Evolutionary conservation across 768 basidiomycete species (phyloP), one percentile per base, ranked within the genome.

Genomic region (Mycena maculata): DNA sequence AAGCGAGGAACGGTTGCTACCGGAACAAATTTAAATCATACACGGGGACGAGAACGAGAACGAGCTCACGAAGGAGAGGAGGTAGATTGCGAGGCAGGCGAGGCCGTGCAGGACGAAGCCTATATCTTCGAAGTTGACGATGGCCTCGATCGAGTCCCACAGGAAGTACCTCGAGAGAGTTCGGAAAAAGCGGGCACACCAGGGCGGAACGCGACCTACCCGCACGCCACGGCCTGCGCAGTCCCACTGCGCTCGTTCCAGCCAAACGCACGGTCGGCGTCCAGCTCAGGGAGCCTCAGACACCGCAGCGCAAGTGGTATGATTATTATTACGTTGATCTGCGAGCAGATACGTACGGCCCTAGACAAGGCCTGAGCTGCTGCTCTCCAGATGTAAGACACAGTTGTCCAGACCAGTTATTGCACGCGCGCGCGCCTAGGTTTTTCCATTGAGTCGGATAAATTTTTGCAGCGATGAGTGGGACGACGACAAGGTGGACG

Each of bases 91-190:
- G 7, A 90, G 80, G 74, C 93, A 96, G 1, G 86, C 83, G 3
- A 89, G 64, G 30, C 87, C 95, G 73, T 97, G 95, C 18, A 90
- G 69, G 1, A 95, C 87, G 70, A 95, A 95, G 10, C 92, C 94
- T 5, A 88, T 54, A 62, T 92, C 90, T 53, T 85, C 83, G 71
- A 86, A 92, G 76, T 93, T 89, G 56, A 91, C 58, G 25, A 90
- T 77, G 9, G 89, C 86, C 76, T 94, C 92, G 28, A 93, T 63
- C 0, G 85, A 84, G 73, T 97, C 95, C 95, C 95, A 97, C 22
- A 95, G 69, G 76, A 97, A 96, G 74, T 91, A 91, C 7, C 90
- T 92, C 4, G 63, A 0, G 55, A 60, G 50, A 33, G 22, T 50
- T 57, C 25, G 8, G 62, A 59, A 62, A 44, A 53, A 69, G 61